Evolutionary conservation across 129 eudicot genomes (phyloP), one percentile per base, ranked within the genome.

Genomic region (Centrapalus pauciflorus): DNA sequence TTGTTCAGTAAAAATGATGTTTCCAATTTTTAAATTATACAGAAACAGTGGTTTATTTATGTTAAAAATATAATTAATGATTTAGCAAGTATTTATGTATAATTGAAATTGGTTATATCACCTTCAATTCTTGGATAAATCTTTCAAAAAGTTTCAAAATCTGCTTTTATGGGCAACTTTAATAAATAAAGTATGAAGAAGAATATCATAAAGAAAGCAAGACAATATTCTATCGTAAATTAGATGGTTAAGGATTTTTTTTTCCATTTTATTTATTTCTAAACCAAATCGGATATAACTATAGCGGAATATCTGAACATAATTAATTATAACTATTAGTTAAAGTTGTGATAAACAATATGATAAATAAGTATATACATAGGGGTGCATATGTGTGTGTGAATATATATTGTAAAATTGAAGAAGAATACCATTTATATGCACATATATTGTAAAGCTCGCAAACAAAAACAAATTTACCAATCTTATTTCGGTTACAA

Each of bases 101-200:
- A 5, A 34, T 34, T 5, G 7, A 35, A 7, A 11, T 40, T 40
- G 17, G 17, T 40, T 40, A 13, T 40, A n/a, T 40, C n/a, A 5
- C 17, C 48, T n/a, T n/a, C n/a, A n/a, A 25, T 4, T 54, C 60
- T 54, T 54, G 7, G 60, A 23, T 6, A 54, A 54, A 10, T 54
- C 34, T 25, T 23, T 54, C 60, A 5, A 54, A 54, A 11, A 54
- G 16, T 25, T 10, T 11, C 7, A 52, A 54, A 23, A 0, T 26
- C 25, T 54, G 34, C 60, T 54, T 54, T 54, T 54, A 24, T 54
- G 30, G 60, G 60, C 4, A 54, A 54, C 60, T 54, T 54, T 54
- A 54, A 27, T 55, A 55, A 28, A 55, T 11, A 55, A 29, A 55
- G n/a, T n/a, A 8, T n/a, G 63, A 30, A 56, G 63, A 30, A 56